A percentile compares a stretch with the other conserved stretches of the same genome.
phyloP scores from a whole-genome alignment of 257 asterid species.

The Craterostigma plantagineum region DNA sequence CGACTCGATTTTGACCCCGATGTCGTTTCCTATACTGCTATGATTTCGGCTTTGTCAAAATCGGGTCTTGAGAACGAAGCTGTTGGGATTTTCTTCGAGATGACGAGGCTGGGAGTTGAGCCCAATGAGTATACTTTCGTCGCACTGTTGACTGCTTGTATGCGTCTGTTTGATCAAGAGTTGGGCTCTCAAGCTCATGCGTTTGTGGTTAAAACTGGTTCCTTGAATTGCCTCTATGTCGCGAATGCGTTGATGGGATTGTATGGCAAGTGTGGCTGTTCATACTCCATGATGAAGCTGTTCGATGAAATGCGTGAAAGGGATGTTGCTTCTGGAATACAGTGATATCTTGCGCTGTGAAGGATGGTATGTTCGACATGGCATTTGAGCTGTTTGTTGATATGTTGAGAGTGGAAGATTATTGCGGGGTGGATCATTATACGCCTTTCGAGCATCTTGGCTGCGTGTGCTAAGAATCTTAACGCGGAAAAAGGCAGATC shows the following conservation, averaged over 20 bases:
- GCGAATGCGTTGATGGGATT: conserved; percentile 63
- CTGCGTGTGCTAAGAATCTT: conserved; percentile 33
- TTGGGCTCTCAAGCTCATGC: conserved; percentile 68
- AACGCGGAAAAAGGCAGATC: conserved; percentile 28
- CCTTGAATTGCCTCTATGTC: conserved; percentile 28
- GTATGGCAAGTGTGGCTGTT: conserved; percentile 40
- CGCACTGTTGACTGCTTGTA: conserved; percentile 58
- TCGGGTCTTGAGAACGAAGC: conserved; percentile 33
- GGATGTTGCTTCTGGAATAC: conserved; percentile 87
- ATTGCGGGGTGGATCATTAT: conserved; percentile 34
- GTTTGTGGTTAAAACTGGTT: conserved; percentile 40
- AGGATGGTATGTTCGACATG: conserved; percentile 26
- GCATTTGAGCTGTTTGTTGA: conserved; percentile 32
- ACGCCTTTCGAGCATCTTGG: conserved; percentile 56
- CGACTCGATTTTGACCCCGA: conserved; percentile 34
- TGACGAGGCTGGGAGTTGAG: conserved; percentile 39
- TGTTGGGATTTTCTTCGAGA: conserved; percentile 38
- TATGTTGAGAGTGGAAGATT: conserved; percentile 22
- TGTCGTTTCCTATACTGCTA: conserved; percentile 62
- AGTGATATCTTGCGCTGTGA: conserved; percentile 49
- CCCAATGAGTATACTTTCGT: conserved; percentile 73
- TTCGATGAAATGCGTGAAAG: conserved; percentile 39
- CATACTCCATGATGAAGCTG: conserved; percentile 31
- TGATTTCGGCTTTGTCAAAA: conserved; percentile 66
- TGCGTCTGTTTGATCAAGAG: conserved; percentile 34